Evolutionary conservation across 2,329 filamentous ascomycete genomes (phyloP).

Genomic region (Trichoderma koningiopsis): DNA sequence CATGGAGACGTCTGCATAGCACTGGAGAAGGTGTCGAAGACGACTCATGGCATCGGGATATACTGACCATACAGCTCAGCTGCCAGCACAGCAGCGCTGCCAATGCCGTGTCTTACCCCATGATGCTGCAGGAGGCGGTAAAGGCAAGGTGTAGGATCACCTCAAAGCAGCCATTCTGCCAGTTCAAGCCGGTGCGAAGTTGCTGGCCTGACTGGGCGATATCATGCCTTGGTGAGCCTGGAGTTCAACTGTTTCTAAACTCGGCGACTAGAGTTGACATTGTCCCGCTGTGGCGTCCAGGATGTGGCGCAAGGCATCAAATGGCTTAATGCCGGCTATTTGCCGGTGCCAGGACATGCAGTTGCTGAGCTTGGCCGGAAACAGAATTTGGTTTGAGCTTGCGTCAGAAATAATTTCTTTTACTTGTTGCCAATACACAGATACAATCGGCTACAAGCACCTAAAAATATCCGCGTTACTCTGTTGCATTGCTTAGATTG

Average conservation of each 20-base stretch:
- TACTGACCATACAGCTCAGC: conserved; percentile 18
- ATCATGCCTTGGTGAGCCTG: conserved; percentile 18
- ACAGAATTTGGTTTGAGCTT: not conserved
- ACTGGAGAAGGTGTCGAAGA: not conserved
- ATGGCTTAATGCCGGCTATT: conserved; percentile 20
- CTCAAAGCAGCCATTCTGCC: not conserved
- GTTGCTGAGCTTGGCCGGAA: not conserved
- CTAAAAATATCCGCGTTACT: not conserved
- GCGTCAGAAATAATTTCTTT: not conserved
- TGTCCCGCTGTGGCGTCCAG: conserved; percentile 32
- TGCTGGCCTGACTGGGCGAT: conserved; percentile 4
- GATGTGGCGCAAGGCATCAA: conserved; percentile 8
- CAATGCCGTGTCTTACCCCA: conserved; percentile 14
- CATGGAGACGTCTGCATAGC: not conserved
- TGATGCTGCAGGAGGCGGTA: not conserved
- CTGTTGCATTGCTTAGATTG: not conserved
- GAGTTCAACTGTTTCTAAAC: conserved; percentile 23
- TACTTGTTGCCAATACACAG: not conserved
- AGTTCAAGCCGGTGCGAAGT: not conserved
- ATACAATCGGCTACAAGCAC: not conserved
- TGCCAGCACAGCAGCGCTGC: not conserved
- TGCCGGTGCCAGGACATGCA: not conserved
- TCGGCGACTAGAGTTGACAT: conserved; percentile 28
- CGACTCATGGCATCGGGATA: not conserved
- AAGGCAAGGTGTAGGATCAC: not conserved